phyloP scores from a whole-genome alignment of 2,329 filamentous ascomycete species.

The Cytospora paraplurivora region DNA sequence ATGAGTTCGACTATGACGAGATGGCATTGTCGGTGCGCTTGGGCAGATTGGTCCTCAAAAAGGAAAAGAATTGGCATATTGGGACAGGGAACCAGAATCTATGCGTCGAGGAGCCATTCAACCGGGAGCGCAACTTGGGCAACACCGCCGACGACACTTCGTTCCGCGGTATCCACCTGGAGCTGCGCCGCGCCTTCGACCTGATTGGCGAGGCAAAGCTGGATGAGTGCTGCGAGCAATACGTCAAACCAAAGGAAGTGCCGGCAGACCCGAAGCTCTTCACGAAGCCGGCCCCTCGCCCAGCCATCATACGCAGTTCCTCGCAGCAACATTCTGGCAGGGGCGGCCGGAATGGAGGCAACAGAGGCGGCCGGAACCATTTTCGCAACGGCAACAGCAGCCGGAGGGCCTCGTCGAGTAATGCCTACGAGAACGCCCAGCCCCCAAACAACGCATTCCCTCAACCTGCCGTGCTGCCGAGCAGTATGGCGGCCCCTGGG shows the following conservation, averaged over 20 bases:
- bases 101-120: constrained; percentile 97
- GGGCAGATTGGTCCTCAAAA: constrained; percentile 76
- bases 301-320: constrained; percentile 60
- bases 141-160: constrained; percentile 97
- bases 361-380: constrained; percentile 52
- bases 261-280: constrained; percentile 51
- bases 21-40: constrained; percentile 82
- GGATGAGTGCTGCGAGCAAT: constrained; percentile 83
- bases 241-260: constrained; percentile 84
- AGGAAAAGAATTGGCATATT: constrained; percentile 83
- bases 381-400: constrained; percentile 48
- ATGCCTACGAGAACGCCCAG: constrained; percentile 52
- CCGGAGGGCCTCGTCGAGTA: constrained; percentile 56
- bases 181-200: constrained; percentile 86
- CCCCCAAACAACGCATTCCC: constrained; percentile 45
- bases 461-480: constrained; percentile 40
- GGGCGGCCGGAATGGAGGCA: constrained; percentile 49
- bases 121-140: constrained; percentile 81
- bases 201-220: constrained; percentile 77
- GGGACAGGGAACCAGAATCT: constrained; percentile 81
- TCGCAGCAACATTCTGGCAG: constrained; percentile 59
- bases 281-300: constrained; percentile 60
- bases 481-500: constrained; percentile 25
- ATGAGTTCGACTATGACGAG: constrained; percentile 89
- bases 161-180: constrained; percentile 86